A percentile compares a stretch with the other conserved stretches of the same genome.
Evolutionary conservation across 2,329 filamentous ascomycete species (phyloP).

Genomic region (Trichoderma brevicompactum): DNA sequence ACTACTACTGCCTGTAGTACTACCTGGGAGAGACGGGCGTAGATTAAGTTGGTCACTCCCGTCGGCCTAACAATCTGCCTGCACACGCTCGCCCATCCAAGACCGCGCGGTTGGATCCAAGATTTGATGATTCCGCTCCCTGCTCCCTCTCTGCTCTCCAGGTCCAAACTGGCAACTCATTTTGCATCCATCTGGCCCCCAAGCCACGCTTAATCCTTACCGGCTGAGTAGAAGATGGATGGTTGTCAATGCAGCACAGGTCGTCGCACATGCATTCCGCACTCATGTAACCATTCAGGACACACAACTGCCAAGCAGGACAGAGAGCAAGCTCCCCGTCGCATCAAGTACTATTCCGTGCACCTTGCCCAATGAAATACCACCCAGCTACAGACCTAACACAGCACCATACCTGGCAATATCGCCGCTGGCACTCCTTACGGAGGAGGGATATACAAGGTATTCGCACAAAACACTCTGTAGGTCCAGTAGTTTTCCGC

Average conservation of each 20-base stretch:
- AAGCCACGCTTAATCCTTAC: neutral
- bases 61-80: no score
- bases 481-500: no score
- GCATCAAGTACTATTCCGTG: neutral
- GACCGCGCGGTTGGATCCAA: neutral
- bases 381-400: neutral
- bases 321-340: neutral
- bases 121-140: neutral
- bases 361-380: neutral
- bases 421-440: neutral
- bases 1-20: no score
- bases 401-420: neutral
- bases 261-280: neutral
- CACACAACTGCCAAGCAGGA: neutral
- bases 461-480: neutral
- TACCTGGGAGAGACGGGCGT: neutral
- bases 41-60: neutral
- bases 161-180: neutral
- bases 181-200: no score
- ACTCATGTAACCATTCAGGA: neutral
- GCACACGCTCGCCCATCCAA: no score
- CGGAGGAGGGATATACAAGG: neutral
- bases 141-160: neutral
- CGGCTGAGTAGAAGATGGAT: neutral
- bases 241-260: neutral